Conservation (phyloP, 768 basidiomycete genomes). For the Leccinellum luteum region DNA sequence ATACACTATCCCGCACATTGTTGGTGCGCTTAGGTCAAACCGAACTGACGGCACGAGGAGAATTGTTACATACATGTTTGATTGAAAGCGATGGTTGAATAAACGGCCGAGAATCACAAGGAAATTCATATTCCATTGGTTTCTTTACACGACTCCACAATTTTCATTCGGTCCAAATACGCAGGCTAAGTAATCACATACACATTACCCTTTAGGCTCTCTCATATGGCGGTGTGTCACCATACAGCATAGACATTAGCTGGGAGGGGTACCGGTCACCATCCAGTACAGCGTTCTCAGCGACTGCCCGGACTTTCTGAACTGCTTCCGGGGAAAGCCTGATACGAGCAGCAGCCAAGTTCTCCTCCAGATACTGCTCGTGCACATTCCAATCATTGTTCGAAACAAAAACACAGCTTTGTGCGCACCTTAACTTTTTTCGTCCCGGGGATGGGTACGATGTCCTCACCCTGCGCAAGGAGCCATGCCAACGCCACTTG, state of each 20-base stretch:
- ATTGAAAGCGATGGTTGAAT: too few species aligned
- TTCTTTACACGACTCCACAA: too few species aligned
- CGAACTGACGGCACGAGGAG: too few species aligned
- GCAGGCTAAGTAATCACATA: background rate
- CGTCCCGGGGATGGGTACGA: constrained; percentile 43
- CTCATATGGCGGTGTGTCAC: constrained; percentile 19
- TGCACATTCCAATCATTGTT: background rate
- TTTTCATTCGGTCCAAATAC: too few species aligned
- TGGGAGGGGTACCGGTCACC: constrained; percentile 26
- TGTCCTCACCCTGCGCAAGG: constrained; percentile 35
- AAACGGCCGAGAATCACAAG: too few species aligned
- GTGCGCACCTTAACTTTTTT: constrained; percentile 31
- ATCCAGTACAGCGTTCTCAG: constrained; percentile 29
- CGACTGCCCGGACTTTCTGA: constrained; percentile 34
- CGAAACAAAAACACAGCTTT: background rate
- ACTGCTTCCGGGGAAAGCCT: constrained; percentile 38
- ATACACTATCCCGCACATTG: too few species aligned
- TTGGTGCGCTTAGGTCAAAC: too few species aligned
- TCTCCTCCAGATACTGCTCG: constrained; percentile 44
- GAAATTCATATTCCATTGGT: too few species aligned
- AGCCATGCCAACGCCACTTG: constrained; percentile 43
- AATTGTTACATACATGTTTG: too few species aligned
- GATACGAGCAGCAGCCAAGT: constrained; percentile 36
- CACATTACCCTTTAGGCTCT: too few species aligned
- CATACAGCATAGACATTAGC: constrained; percentile 6